Conservation (phyloP, 805 yeast genomes). For the Kazachstania kunashirensis region DNA sequence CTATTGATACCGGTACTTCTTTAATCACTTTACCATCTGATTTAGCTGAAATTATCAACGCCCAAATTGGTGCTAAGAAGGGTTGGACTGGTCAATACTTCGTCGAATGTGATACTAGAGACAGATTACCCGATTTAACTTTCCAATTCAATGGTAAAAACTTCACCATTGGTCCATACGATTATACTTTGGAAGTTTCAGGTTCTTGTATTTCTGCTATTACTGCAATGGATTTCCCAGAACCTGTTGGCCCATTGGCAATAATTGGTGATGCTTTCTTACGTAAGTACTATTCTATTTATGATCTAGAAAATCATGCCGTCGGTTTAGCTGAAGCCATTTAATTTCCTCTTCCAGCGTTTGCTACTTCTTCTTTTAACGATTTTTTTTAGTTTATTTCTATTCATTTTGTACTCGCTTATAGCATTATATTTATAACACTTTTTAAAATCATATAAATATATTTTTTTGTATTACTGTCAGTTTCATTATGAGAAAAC, state of each 20-base stretch:
- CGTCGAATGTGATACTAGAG: conserved; percentile 82
- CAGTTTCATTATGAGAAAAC: too few species aligned
- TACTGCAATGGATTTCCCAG: conserved; percentile 96
- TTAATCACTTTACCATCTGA: conserved; percentile 91
- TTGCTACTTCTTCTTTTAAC: too few species aligned
- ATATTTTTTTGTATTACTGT: too few species aligned
- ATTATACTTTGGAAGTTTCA: conserved; percentile 86
- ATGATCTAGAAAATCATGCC: conserved; percentile 82
- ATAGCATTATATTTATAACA: too few species aligned
- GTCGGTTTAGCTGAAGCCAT: conserved; percentile 86
- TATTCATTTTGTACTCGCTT: too few species aligned
- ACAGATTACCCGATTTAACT: conserved; percentile 79
- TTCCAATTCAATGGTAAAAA: conserved; percentile 83
- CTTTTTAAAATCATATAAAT: too few species aligned
- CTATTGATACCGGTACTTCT: conserved; percentile 97
- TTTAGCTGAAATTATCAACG: conserved; percentile 87
- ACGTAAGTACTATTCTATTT: conserved; percentile 88
- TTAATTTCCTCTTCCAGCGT: conserved; percentile 28
- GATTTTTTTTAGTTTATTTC: too few species aligned
- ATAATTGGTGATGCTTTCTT: conserved; percentile 96
- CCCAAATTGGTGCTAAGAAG: conserved; percentile 95
- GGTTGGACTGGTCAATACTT: conserved; percentile 97
- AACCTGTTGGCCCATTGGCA: conserved; percentile 92
- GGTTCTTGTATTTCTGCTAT: conserved; percentile 95
- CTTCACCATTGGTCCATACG: conserved; percentile 82